phyloP scores from a whole-genome alignment of 2,329 filamentous ascomycete species.

The Byssochlamys sp. region DNA sequence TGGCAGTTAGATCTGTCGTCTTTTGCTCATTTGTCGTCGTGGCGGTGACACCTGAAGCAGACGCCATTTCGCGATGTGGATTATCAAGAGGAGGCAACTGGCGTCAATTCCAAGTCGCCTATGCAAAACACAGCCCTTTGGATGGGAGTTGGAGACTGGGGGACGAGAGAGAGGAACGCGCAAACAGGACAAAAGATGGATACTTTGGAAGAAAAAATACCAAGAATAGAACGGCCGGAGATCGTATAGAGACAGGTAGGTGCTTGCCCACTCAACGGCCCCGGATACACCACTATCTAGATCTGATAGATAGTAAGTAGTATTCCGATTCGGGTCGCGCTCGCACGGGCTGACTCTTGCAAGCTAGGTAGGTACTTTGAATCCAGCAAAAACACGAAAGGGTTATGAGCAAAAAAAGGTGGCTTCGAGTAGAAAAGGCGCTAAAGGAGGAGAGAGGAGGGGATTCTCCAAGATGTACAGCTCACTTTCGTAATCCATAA shows the following conservation, averaged over 20 bases:
- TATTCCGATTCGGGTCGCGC: not conserved
- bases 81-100: not conserved
- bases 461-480: not conserved
- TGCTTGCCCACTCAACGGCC: not conserved
- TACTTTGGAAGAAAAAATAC: not conserved
- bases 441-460: not conserved
- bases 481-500: not conserved
- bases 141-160: not conserved
- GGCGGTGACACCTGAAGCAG: not conserved
- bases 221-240: not conserved
- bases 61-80: not conserved
- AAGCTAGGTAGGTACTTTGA: not conserved
- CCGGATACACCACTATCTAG: not conserved
- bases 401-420: not conserved
- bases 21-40: not conserved
- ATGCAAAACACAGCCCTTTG: not conserved
- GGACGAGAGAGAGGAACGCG: not conserved
- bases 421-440: not conserved
- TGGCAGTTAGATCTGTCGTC: constrained; percentile 3
- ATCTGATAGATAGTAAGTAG: not conserved
- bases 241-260: not conserved
- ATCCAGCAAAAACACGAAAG: not conserved
- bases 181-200: not conserved
- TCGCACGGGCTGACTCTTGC: not conserved
- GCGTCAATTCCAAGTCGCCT: not conserved